These are phyloP conservation scores for Chimonanthus salicifolius DNA, from an alignment of 164 flowering plant genomes.

Conservation along the genomic window DNA sequence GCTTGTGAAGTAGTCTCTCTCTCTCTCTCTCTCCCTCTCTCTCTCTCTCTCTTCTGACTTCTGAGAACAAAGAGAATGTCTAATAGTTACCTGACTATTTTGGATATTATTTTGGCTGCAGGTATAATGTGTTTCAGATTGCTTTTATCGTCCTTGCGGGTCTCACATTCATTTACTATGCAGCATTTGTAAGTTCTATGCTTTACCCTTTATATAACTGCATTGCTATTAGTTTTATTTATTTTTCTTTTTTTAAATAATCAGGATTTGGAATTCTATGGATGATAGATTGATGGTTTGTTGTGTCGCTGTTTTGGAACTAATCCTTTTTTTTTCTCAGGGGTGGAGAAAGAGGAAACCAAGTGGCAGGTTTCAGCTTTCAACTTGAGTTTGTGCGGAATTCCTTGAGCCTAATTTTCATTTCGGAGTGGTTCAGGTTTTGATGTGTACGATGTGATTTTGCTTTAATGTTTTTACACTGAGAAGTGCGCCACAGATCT, in stretches of 20 bases:
- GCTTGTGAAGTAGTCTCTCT: background rate
- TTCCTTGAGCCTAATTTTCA: slow-evolving; percentile 4
- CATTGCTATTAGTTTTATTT: background rate
- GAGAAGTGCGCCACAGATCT: slow-evolving; percentile 9
- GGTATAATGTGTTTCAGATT: slow-evolving; percentile 97
- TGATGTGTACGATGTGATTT: slow-evolving; percentile 20
- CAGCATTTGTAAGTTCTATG: slow-evolving; percentile 68
- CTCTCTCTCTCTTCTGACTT: background rate
- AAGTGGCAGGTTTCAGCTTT: slow-evolving; percentile 83
- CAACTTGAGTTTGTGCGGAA: slow-evolving; percentile 27
- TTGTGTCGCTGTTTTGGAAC: background rate
- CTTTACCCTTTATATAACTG: background rate
- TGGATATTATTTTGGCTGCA: slow-evolving; percentile 23
- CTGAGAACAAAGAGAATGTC: background rate
- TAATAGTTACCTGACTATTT: slow-evolving; percentile 1
- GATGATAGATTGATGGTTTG: background rate
- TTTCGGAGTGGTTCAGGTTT: slow-evolving; percentile 13
- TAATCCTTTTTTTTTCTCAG: slow-evolving; percentile 26
- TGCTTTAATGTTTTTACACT: slow-evolving; percentile 5
- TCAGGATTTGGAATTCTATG: background rate
- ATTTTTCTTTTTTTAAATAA: background rate
- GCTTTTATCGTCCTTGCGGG: slow-evolving; percentile 74
- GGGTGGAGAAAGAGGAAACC: slow-evolving; percentile 93
- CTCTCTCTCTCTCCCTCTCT: background rate
- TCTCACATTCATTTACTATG: slow-evolving; percentile 77